Percentiles rank a stretch among this genome's conserved stretches.
phyloP scores from a whole-genome alignment of 345 rosid species.

The Camelina hispida region DNA sequence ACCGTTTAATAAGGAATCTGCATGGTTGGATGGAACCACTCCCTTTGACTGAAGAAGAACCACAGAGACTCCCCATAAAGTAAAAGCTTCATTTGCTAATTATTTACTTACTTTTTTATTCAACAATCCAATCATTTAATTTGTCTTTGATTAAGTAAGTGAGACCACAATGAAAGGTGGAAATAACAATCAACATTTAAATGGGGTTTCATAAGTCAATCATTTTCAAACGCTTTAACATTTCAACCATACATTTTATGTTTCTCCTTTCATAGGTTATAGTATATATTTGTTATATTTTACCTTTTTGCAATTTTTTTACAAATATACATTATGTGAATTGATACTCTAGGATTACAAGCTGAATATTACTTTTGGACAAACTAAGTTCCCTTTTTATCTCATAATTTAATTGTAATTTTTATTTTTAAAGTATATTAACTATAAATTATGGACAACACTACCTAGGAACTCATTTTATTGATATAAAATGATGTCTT shows the following conservation, averaged over 20 bases:
- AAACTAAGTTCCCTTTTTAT: not conserved
- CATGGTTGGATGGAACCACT: slow-evolving; percentile 42
- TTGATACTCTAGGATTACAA: slow-evolving; percentile 7
- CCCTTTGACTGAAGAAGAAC: slow-evolving; percentile 39
- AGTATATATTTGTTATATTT: not conserved
- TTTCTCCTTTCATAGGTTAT: slow-evolving; percentile 22
- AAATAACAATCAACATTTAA: slow-evolving; percentile 18
- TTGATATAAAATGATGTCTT: not conserved
- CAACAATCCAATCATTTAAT: slow-evolving; percentile 5
- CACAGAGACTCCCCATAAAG: slow-evolving; percentile 30
- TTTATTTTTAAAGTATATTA: not conserved
- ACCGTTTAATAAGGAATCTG: slow-evolving; percentile 45
- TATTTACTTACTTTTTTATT: slow-evolving; percentile 15
- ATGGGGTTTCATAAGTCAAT: slow-evolving; percentile 33
- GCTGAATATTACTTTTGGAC: not conserved
- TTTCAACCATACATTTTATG: slow-evolving; percentile 23
- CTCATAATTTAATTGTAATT: not conserved
- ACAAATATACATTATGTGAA: not conserved
- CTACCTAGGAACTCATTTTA: not conserved
- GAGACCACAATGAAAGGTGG: slow-evolving; percentile 29
- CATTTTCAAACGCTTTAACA: slow-evolving; percentile 30
- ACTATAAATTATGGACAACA: not conserved
- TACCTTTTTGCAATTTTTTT: not conserved
- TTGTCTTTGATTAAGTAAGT: slow-evolving; percentile 21
- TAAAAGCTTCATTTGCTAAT: slow-evolving; percentile 17